Base-by-base conservation (phyloP, 495 filamentous ascomycete genomes). In the Xylaria castorea region DNA sequence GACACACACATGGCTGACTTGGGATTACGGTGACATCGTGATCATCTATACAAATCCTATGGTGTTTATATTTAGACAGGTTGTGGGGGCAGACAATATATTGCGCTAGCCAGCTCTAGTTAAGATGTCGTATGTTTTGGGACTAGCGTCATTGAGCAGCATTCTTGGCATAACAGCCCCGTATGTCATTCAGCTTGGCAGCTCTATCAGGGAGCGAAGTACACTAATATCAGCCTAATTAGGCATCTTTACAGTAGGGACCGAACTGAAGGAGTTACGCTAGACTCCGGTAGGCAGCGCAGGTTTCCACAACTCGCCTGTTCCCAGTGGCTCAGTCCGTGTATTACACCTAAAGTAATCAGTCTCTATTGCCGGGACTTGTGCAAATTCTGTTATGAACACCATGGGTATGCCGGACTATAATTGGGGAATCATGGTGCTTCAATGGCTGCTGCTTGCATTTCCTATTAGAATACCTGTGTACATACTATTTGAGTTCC, bases 61-160 rank as follows among this genome's bases (percentile, higher is more conserved):
- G 16, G 65, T 40, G 66, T 57, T 69, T 69, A 69, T 69, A 69
- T 69, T 69, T 69, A 69, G 67, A 69, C 38, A 4, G 22, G 50
- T 36, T 68, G 66, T 55, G 66, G 66, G 36, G 48, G 14, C 14
- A 12, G 50, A 20, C 34, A 30, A 68, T 30, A 38, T n/a, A 25
- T 6, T 38, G 2, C 14, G 2, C 38, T 25, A 42, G n/a, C 61
- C 61, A 30, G 36, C 61, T 64, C 44, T 0, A n/a, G 61, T 30
- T 64, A 64, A 44, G 61, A 38, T 44, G 30, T 22, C 38, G 18
- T 22, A 18, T 64, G n/a, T 8, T 44, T 63, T n/a, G 38, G 22
- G 38, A 16, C 61, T 44, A 44, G 61, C 38, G 61, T 16, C 9
- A 8, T n/a, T 16, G 22, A 12, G n/a, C 11, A 14, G 44, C 1